Evolutionary conservation across 805 yeast species (phyloP), one percentile per base, ranked within the genome.

Genomic region (Starmera amethionina): DNA sequence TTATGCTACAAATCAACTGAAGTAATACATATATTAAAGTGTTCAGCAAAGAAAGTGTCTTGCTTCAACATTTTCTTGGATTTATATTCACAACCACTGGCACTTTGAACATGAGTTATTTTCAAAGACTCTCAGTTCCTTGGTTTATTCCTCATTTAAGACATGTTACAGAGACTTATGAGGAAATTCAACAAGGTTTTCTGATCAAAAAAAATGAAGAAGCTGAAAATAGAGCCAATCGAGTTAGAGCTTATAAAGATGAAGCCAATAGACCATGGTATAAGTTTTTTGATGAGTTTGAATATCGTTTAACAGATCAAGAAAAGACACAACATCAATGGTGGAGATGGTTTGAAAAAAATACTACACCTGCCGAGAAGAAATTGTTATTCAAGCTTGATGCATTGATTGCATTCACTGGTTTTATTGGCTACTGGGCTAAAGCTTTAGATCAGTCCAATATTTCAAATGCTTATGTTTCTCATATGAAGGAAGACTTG

Each of bases 381-480:
- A 59, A 55, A 18, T 54, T 75, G 34, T 50, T 75, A 13, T 54
- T 63, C 46, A 78, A 78, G 51, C 51, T 78, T 28, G 85, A 79
- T 49, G 40, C 73, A 7, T 52, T 76, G 32, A 58, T 80, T 40
- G 66, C 77, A 10, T 59, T 70, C 35, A 76, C 75, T 49, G 69
- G 79, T 7, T 71, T 78, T 50, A 55, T 77, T 46, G 70, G 75
- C 8, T 78, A 79, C 58, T 82, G 83, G 83, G 74, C 79, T 38
- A 79, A 79, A 52, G 74, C 75, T 40, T 62, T 81, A 37, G 87
- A 81, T 52, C 67, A 68, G 39, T 64, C 73, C 34, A 81, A 80
- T 54, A 61, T 75, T 41, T 72, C 72, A 34, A 76, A 77, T 50
- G 87, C 87, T 1, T 81, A 79, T 48, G 76, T 76, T 31, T 70